Conservation (phyloP, 1,139 yeast genomes). For the Zygosaccharomyces pseudobailii region DNA sequence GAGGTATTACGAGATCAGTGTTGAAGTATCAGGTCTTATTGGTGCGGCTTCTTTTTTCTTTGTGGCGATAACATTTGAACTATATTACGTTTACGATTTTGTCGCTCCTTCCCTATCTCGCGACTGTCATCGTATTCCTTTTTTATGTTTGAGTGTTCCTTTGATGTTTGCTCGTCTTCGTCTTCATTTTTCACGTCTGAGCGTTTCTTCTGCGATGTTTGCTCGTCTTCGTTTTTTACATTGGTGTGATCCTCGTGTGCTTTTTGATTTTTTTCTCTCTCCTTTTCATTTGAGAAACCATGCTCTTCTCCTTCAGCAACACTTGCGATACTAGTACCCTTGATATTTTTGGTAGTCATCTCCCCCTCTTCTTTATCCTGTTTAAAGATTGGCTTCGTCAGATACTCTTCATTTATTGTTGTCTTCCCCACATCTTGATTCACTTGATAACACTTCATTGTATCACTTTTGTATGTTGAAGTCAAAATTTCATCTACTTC, state of each 20-base stretch:
- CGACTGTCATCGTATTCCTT: neutral
- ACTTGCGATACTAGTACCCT: neutral
- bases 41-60: constrained; percentile 1
- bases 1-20: constrained; percentile 49
- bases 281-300: neutral
- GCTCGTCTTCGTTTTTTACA: neutral
- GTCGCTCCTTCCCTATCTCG: neutral
- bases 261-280: constrained; percentile 1
- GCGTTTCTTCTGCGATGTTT: too few species aligned
- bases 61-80: constrained; percentile 9
- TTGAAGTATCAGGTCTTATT: neutral
- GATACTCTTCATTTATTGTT: constrained; percentile 43
- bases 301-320: constrained; percentile 2
- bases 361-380: constrained; percentile 19
- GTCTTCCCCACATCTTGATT: constrained; percentile 62
- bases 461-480: constrained; percentile 39
- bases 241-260: neutral
- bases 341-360: constrained; percentile 8
- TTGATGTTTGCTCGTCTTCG: neutral
- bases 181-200: too few species aligned
- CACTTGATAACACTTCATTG: constrained; percentile 52
- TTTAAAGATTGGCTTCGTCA: constrained; percentile 41
- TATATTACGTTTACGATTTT: constrained; percentile 6
- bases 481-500: constrained; percentile 39
- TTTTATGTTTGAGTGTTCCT: neutral